Base-by-base conservation (phyloP, 768 basidiomycete species). In the Cystofilobasidium macerans region DNA sequence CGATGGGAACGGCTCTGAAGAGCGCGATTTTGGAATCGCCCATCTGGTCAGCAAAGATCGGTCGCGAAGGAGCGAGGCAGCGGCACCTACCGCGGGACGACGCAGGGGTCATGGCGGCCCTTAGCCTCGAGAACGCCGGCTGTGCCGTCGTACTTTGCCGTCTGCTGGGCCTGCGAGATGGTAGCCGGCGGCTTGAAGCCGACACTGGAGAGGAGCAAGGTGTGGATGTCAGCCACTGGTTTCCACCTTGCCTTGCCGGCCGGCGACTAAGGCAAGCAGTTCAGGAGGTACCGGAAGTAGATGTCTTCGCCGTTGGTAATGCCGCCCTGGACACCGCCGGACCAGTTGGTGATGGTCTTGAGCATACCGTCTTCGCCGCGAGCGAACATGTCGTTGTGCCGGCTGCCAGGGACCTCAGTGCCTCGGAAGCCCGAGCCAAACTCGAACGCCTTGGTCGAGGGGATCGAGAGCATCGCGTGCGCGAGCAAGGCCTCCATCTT, bases 111-210 rank as follows among this genome's bases (percentile, higher is more conserved):
- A 77, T 98, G 94, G 61, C 95, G 82, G 16, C 95, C 95, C 36
- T 90, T 82, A 42, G 95, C 88, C 16, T 91, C 91, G 61, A 99
- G 82, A 43, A 82, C 82, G 30, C 95, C 95, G 1, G 83, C 79
- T 13, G 89, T 88, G 33, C 95, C 95, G 73, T 95, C 86, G 76
- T 99, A 99, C 76, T 88, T 86, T 14, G 87, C 90, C 30, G 95
- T 99, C 57, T 80, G 75, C 77, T 99, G 95, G 33, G 84, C 80
- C 75, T 89, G 91, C 28, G 91, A 88, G 75, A 99, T 99, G 63
- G 95, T 99, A 56, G 95, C 95, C 63, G 95, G 95, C 22, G 90
- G 90, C 79, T 99, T 99, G 84, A 99, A 99, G 13, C 88, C 93
- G 71, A 97, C 82, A 65, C 92, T 95, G 69, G 36, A 24, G 32